A percentile compares a stretch with the other conserved stretches of the same genome.
Conservation (phyloP, 2,329 filamentous ascomycete genomes). For the Clonostachys byssicola region DNA sequence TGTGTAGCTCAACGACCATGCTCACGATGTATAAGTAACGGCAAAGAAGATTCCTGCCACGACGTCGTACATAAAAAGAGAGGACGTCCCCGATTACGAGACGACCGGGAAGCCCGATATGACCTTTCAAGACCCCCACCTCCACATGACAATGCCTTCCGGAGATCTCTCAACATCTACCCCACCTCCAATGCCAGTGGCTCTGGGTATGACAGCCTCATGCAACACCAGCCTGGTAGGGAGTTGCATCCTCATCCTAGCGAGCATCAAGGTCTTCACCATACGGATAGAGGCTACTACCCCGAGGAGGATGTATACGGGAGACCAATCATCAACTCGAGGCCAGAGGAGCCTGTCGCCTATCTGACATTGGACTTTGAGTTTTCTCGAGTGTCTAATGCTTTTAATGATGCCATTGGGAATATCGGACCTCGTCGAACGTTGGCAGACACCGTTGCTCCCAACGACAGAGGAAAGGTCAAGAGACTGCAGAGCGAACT, state of each 20-base stretch:
- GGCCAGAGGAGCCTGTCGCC: constrained; percentile 45
- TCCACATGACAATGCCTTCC: constrained; percentile 36
- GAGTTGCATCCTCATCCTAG: constrained; percentile 50
- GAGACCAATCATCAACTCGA: constrained; percentile 22
- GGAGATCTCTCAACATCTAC: constrained; percentile 48
- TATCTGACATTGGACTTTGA: constrained; percentile 56
- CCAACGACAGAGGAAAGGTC: constrained; percentile 48
- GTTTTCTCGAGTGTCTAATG: constrained; percentile 49
- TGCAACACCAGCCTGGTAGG: constrained; percentile 43
- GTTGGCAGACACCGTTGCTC: constrained; percentile 48
- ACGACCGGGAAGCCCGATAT: constrained; percentile 61
- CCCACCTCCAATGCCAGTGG: constrained; percentile 35
- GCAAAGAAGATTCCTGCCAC: constrained; percentile 75
- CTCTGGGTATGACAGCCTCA: constrained; percentile 40
- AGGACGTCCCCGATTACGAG: constrained; percentile 71
- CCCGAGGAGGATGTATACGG: constrained; percentile 18
- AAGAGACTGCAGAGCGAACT: constrained; percentile 44
- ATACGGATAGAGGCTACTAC: constrained; percentile 43
- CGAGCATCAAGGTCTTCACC: constrained; percentile 42
- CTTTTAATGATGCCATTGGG: constrained; percentile 53
- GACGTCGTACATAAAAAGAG: constrained; percentile 86
- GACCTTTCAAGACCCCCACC: constrained; percentile 44
- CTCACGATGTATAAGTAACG: constrained; percentile 70
- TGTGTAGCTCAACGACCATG: constrained; percentile 68
- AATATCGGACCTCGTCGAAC: constrained; percentile 39